A percentile compares a stretch with the other conserved stretches of the same genome.
Conservation (phyloP, 2,329 filamentous ascomycete genomes). For the Cytospora schulzeri region DNA sequence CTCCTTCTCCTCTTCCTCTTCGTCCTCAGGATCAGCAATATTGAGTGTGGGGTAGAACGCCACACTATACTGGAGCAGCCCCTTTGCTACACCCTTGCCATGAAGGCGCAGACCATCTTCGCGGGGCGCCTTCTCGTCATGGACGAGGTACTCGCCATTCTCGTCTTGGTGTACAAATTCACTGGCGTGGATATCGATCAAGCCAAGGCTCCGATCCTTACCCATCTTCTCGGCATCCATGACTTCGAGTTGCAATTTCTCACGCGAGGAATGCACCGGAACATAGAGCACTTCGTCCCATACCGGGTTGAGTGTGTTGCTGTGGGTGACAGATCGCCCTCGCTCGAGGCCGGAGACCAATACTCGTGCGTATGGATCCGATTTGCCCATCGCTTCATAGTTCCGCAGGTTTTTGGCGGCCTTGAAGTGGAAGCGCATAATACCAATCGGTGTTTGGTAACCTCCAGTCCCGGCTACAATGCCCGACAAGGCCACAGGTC, state of each 20-base stretch:
- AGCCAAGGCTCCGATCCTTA: slow-evolving; percentile 85
- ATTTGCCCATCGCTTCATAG: slow-evolving; percentile 93
- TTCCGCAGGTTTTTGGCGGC: slow-evolving; percentile 83
- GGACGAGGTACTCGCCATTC: slow-evolving; percentile 75
- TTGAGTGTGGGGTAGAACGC: slow-evolving; percentile 91
- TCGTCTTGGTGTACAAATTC: slow-evolving; percentile 81
- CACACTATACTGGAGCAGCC: slow-evolving; percentile 77
- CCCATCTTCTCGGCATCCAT: slow-evolving; percentile 95
- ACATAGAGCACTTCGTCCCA: slow-evolving; percentile 97
- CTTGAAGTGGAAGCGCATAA: slow-evolving; percentile 92
- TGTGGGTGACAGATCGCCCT: slow-evolving; percentile 89
- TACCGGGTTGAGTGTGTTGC: slow-evolving; percentile 92
- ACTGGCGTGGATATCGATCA: slow-evolving; percentile 73
- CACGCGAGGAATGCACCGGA: slow-evolving; percentile 80
- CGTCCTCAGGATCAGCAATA: slow-evolving; percentile 85
- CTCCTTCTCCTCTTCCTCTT: slow-evolving; percentile 56
- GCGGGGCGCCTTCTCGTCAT: slow-evolving; percentile 72
- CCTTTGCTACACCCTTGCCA: slow-evolving; percentile 74
- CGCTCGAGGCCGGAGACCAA: slow-evolving; percentile 89
- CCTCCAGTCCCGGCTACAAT: slow-evolving; percentile 77
- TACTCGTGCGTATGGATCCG: slow-evolving; percentile 90
- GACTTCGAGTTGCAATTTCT: slow-evolving; percentile 86
- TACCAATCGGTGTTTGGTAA: slow-evolving; percentile 90
- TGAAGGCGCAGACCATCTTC: slow-evolving; percentile 73
- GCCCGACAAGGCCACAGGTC: slow-evolving; percentile 85